A percentile compares a stretch with the other conserved stretches of the same genome.
These are phyloP conservation scores for Paraphoma chrysanthemicola DNA, from an alignment of 2,329 filamentous ascomycete genomes.

Conservation along the genomic window DNA sequence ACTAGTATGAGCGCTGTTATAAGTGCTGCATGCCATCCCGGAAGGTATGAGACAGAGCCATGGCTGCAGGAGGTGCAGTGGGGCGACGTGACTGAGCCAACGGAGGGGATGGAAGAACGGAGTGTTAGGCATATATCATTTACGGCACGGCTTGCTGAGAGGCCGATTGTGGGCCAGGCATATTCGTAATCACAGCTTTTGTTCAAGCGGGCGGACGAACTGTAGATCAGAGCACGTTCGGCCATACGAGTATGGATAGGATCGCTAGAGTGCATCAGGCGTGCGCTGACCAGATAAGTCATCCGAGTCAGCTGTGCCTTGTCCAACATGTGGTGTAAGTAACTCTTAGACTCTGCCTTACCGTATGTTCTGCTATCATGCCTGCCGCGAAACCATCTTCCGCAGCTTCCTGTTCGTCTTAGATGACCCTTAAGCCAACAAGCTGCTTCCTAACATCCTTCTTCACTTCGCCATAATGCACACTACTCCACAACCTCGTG, in stretches of 20 bases:
- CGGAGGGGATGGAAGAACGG: background rate
- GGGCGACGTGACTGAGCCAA: constrained; percentile 15
- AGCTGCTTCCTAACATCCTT: too few relatives aligned
- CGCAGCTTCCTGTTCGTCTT: too few relatives aligned
- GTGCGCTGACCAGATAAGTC: too few relatives aligned
- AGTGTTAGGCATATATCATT: constrained; percentile 17
- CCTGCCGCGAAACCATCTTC: too few relatives aligned
- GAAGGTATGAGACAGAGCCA: constrained; percentile 12
- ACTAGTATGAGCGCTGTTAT: constrained; percentile 66
- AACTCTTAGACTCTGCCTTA: too few relatives aligned
- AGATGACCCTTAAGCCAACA: too few relatives aligned
- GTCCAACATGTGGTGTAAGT: too few relatives aligned
- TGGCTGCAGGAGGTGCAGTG: constrained; percentile 19
- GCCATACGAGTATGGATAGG: too few relatives aligned
- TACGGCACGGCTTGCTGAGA: constrained; percentile 5
- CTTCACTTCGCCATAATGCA: too few relatives aligned
- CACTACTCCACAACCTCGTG: too few relatives aligned
- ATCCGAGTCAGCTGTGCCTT: too few relatives aligned
- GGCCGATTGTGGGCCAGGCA: constrained; percentile 5
- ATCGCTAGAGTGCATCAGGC: background rate
- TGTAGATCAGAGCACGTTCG: background rate
- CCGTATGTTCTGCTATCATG: too few relatives aligned
- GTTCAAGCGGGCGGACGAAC: background rate
- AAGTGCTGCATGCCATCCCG: constrained; percentile 29
- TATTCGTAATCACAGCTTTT: background rate